A percentile compares a stretch with the other conserved stretches of the same genome.
phyloP scores from a whole-genome alignment of 306 rosid species.

The Vigna mungo region DNA sequence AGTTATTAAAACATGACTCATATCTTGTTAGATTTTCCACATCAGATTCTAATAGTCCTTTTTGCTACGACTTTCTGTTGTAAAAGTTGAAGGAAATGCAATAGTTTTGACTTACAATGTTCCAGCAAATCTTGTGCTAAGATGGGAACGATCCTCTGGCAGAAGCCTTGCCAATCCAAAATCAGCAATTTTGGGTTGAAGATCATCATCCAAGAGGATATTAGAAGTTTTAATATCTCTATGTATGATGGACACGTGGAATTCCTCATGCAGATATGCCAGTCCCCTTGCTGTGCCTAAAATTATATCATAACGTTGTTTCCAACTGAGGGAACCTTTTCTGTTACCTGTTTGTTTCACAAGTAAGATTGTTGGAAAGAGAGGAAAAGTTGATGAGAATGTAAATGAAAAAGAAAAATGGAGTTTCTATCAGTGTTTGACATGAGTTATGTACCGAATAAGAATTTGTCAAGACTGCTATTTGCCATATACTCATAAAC shows the following conservation, averaged over 20 bases:
- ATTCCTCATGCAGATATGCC: slow-evolving; percentile 72
- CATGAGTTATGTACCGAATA: slow-evolving; percentile 56
- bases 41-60: background rate
- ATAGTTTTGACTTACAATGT: slow-evolving; percentile 61
- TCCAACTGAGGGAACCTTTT: slow-evolving; percentile 68
- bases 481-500: slow-evolving; percentile 76
- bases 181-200: slow-evolving; percentile 70
- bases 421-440: background rate
- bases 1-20: background rate
- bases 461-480: slow-evolving; percentile 68
- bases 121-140: slow-evolving; percentile 75
- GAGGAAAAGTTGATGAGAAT: background rate
- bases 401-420: background rate
- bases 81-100: slow-evolving; percentile 17
- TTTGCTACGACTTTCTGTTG: background rate
- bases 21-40: background rate
- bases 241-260: slow-evolving; percentile 68
- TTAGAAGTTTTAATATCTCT: slow-evolving; percentile 59
- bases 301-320: slow-evolving; percentile 59
- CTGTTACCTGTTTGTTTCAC: slow-evolving; percentile 49
- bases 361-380: too few species aligned
- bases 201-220: slow-evolving; percentile 65
- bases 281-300: slow-evolving; percentile 70
- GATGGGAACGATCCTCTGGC: slow-evolving; percentile 64
- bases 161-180: slow-evolving; percentile 70